Evolutionary conservation across 345 rosid genomes (phyloP).

Genomic region (Euphorbia peplus): DNA sequence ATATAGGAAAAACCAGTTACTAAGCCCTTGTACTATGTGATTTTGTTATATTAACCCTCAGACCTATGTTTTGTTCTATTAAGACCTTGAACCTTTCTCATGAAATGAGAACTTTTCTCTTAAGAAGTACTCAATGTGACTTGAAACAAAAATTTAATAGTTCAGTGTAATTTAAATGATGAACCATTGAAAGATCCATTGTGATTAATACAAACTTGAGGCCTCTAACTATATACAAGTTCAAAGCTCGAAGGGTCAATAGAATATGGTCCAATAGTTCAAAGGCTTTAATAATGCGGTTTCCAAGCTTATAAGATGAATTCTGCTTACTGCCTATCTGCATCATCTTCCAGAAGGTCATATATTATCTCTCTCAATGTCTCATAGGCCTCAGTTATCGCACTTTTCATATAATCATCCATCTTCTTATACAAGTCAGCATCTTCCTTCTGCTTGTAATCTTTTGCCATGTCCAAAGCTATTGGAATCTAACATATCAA

Average conservation of each 20-base stretch:
- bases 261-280: background rate
- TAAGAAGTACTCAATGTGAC: background rate
- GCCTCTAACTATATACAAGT: no score
- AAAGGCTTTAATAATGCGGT: background rate
- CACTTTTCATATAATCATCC: conserved; percentile 76
- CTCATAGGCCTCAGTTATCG: conserved; percentile 81
- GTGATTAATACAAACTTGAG: no score
- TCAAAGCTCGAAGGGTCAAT: background rate
- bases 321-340: conserved; percentile 56
- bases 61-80: background rate
- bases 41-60: background rate
- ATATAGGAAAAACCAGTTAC: background rate
- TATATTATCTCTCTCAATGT: conserved; percentile 54
- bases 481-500: conserved; percentile 69
- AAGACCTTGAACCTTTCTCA: background rate
- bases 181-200: background rate
- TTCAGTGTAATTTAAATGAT: background rate
- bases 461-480: conserved; percentile 98
- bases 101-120: background rate
- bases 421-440: conserved; percentile 75
- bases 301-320: conserved; percentile 7
- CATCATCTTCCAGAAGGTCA: conserved; percentile 62
- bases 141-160: background rate
- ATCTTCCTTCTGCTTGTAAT: conserved; percentile 73
- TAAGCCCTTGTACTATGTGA: background rate